Base-by-base conservation (phyloP, 1,284 basidiomycete species). In the Polyporus tsugae region DNA sequence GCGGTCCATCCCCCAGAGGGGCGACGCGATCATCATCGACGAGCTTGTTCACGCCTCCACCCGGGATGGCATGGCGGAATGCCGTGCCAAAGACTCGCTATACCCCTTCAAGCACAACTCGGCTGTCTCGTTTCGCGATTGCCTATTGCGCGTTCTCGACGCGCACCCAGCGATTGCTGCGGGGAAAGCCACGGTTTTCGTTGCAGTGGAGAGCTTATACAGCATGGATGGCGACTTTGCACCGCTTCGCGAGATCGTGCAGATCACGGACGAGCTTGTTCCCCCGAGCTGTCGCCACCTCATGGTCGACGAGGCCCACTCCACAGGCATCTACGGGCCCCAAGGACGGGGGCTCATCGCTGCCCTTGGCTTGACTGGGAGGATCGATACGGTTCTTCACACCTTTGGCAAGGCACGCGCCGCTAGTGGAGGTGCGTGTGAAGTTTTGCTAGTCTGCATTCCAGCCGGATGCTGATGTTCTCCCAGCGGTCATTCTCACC, bases 151-250 rank as follows among this genome's bases (percentile, higher is more conserved):
- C 35, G 76, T 87, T 36, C 71, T 84, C 10, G 65, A 75, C 49
- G 59, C 59, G 7, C 66, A 72, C 55, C 71, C 71, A 1, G 60
- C 2, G 78, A 68, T 89, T n/a, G 72, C 69, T 25, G 63, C 71
- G 17, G 77, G 79, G 0, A 71, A 76, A 44, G 77, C 78, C 62
- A 92, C 84, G 64, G 81, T 92, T 6, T 92, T 95, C 73, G 76
- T 98, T 22, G 91, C 93, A 0, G 87, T 70, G 1, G 71, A 72
- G 52, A 66, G 69, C 17, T 61, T 70, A 7, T 98, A 98, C 77
- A 94, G 92, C 68, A 98, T 98, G 96, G 96, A 98, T 75, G 96
- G 96, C 15, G 95, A 95, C 61, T 87, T 96, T 66, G 87, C 93
- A 0, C 94, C 95, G 0, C 82, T 98, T 11, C 72, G 69, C 1